A percentile compares a stretch with the other conserved stretches of the same genome.
Conservation (phyloP, 257 asterid genomes). For the Ballota nigra region DNA sequence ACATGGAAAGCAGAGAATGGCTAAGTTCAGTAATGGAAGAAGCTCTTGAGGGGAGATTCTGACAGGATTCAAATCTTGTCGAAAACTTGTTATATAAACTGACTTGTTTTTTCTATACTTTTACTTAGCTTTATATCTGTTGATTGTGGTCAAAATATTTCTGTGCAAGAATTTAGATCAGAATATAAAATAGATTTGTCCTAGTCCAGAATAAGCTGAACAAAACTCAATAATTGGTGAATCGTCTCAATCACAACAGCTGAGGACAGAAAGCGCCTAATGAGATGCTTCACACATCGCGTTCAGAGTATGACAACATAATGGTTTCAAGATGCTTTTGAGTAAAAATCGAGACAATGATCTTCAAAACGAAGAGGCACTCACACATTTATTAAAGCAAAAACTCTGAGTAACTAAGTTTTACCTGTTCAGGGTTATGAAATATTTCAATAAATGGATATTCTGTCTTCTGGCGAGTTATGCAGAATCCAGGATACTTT, state of each 20-base stretch:
- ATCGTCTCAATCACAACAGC: background rate
- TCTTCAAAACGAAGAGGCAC: background rate
- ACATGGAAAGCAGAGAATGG: background rate
- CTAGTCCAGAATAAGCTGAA: background rate
- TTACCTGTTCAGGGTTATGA: constrained; percentile 90
- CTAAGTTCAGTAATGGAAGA: background rate
- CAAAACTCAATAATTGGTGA: background rate
- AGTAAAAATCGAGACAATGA: background rate
- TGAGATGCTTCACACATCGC: too few relatives aligned
- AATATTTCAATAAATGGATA: constrained; percentile 87
- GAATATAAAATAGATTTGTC: background rate
- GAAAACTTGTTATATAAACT: background rate
- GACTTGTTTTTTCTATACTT: background rate
- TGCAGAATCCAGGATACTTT: constrained; percentile 93
- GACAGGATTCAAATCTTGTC: background rate
- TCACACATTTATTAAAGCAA: background rate
- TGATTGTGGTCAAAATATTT: background rate
- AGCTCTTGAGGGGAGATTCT: background rate
- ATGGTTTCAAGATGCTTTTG: background rate
- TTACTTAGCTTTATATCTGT: background rate
- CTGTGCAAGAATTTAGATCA: background rate
- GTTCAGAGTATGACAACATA: background rate
- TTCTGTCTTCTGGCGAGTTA: constrained; percentile 83
- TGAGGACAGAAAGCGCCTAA: too few relatives aligned
- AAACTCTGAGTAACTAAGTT: constrained; percentile 10